A percentile compares a stretch with the other conserved stretches of the same genome.
Evolutionary conservation across 1,284 basidiomycete species (phyloP).

Genomic region (Tilletia caries): DNA sequence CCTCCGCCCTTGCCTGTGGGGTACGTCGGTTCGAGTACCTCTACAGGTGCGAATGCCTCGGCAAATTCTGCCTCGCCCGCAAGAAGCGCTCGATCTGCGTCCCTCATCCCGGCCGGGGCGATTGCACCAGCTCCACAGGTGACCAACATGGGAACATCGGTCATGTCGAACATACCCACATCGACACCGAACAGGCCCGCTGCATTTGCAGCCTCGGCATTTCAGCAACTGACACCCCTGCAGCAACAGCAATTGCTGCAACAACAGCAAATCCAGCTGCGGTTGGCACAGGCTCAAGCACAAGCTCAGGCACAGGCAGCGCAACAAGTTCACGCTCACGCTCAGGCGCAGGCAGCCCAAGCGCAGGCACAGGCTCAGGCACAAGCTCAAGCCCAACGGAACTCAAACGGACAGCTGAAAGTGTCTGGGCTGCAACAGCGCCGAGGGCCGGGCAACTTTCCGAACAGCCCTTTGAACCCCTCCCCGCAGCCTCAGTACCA

Average conservation of each 20-base stretch:
- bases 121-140: conserved; percentile 7
- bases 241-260: conserved; percentile 15
- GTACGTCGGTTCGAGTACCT: conserved; percentile 11
- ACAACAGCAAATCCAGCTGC: conserved; percentile 22
- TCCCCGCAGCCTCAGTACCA: conserved; percentile 12
- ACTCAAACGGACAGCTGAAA: neutral
- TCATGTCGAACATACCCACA: conserved; percentile 4
- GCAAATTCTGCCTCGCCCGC: neutral
- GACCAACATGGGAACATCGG: neutral
- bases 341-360: conserved; percentile 19
- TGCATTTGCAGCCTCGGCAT: conserved; percentile 2
- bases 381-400: conserved; percentile 17
- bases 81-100: conserved; percentile 17
- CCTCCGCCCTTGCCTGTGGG: conserved; percentile 22
- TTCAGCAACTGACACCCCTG: neutral
- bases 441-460: neutral
- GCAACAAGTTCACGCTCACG: neutral
- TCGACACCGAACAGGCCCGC: neutral
- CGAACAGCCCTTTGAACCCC: conserved; percentile 5
- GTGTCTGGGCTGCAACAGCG: neutral
- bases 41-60: neutral
- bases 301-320: conserved; percentile 14
- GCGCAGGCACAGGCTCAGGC: conserved; percentile 15
- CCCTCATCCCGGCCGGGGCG: conserved; percentile 23
- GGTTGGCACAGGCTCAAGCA: conserved; percentile 22